phyloP scores from a whole-genome alignment of 192 early-diverging fungal species.

The Cetraspora pellucida region DNA sequence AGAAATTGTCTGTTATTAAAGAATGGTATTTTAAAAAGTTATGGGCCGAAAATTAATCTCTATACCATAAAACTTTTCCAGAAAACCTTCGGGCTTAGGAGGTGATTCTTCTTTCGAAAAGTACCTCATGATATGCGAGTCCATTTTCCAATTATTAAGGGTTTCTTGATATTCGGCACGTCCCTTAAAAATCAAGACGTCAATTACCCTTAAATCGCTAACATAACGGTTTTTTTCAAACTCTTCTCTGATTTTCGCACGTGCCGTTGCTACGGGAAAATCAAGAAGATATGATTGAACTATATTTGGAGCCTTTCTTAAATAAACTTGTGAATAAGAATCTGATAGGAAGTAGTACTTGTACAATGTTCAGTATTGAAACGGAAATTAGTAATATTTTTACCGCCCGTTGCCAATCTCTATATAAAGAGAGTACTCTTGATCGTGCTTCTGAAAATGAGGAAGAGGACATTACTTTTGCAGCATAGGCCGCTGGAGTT shows the following conservation, averaged over 20 bases:
- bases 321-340: background rate
- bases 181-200: slow-evolving; percentile 87
- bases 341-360: no score
- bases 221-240: slow-evolving; percentile 87
- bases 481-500: slow-evolving; percentile 48
- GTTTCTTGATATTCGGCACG: slow-evolving; percentile 87
- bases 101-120: slow-evolving; percentile 75
- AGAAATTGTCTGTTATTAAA: no score
- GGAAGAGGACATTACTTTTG: slow-evolving; percentile 57
- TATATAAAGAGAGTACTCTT: slow-evolving; percentile 68
- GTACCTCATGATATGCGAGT: slow-evolving; percentile 84
- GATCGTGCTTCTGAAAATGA: slow-evolving; percentile 65
- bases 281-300: slow-evolving; percentile 74
- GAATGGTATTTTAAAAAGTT: no score
- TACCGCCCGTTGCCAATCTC: slow-evolving; percentile 70
- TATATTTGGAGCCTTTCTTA: slow-evolving; percentile 65
- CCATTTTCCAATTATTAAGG: slow-evolving; percentile 91
- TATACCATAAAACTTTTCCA: slow-evolving; percentile 72
- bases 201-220: slow-evolving; percentile 72
- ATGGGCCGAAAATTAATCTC: background rate
- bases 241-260: slow-evolving; percentile 84
- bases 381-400: background rate
- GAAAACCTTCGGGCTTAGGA: slow-evolving; percentile 69
- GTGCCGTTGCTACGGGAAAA: slow-evolving; percentile 69
- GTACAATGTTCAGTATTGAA: slow-evolving; percentile 17